These are phyloP conservation scores for Perkinsus olseni DNA, from an alignment of 169 alveolate species.

Conservation along the genomic window DNA sequence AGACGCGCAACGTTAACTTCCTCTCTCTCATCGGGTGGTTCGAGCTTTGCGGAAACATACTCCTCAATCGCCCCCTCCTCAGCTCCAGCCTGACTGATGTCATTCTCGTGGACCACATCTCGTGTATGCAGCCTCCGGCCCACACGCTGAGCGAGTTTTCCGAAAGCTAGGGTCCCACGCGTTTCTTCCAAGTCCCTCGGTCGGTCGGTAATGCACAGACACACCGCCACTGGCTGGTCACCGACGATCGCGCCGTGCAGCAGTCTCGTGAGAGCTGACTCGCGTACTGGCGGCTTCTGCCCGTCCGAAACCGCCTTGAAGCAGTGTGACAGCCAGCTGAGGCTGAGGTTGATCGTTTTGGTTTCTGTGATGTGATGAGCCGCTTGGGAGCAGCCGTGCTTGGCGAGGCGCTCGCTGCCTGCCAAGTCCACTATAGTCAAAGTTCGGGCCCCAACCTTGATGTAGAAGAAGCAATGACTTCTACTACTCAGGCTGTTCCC, in stretches of 20 bases:
- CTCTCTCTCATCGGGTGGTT: neutral
- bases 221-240: neutral
- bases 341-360: neutral
- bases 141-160: neutral
- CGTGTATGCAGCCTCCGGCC: neutral
- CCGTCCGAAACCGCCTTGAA: neutral
- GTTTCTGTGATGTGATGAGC: neutral
- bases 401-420: neutral
- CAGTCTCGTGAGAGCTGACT: neutral
- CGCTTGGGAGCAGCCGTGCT: neutral
- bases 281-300: neutral
- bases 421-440: neutral
- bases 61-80: neutral
- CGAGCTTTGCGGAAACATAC: neutral
- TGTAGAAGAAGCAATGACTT: neutral
- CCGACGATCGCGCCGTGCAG: neutral
- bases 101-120: neutral
- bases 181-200: neutral
- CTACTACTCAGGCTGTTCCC: neutral
- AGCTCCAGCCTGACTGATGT: neutral
- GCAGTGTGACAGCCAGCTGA: neutral
- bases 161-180: neutral
- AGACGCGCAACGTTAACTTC: neutral
- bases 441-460: neutral
- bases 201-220: neutral